These are phyloP conservation scores for Flaveria robusta DNA, from an alignment of 129 eudicot genomes.

Conservation along the genomic window DNA sequence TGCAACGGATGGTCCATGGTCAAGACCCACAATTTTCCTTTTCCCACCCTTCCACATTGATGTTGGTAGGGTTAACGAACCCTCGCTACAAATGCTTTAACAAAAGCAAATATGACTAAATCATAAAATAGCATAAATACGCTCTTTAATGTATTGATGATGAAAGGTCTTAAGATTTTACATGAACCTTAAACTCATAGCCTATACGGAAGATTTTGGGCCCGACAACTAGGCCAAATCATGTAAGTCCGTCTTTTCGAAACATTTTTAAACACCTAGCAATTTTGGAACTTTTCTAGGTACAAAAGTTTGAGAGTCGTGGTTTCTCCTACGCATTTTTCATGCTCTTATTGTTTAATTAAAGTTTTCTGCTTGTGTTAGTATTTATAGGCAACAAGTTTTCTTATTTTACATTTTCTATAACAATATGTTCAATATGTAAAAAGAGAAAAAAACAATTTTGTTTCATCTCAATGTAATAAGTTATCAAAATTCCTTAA, in stretches of 20 bases:
- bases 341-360: background rate
- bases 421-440: background rate
- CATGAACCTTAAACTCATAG: background rate
- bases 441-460: too few species aligned
- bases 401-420: background rate
- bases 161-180: too few species aligned
- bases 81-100: too few species aligned
- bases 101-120: too few species aligned
- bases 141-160: background rate
- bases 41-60: too few species aligned
- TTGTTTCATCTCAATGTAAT: background rate
- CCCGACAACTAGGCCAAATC: background rate
- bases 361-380: background rate
- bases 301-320: background rate
- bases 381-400: background rate
- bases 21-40: too few species aligned
- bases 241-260: background rate
- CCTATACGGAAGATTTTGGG: background rate
- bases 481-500: background rate
- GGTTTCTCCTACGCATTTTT: background rate
- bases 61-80: too few species aligned
- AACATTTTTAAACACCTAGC: conserved; percentile 1
- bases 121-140: background rate
- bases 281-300: background rate
- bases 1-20: too few species aligned